Conservation (phyloP, 768 basidiomycete genomes). For the Rickenella mellea region DNA sequence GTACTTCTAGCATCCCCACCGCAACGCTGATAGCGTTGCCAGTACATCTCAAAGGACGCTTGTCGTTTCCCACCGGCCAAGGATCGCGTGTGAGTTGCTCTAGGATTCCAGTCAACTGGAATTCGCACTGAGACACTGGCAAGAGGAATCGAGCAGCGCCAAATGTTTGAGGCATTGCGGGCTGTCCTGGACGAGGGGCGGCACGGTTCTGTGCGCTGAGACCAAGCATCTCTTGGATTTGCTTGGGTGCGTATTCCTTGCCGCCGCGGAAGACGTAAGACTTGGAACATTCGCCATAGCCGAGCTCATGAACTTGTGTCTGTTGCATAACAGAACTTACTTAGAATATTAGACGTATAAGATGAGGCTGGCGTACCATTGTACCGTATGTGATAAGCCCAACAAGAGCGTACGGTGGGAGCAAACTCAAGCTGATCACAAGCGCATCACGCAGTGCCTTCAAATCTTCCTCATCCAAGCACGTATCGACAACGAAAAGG, state of each 20-base stretch:
- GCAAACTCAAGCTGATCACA: constrained; percentile 84
- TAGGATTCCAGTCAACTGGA: constrained; percentile 88
- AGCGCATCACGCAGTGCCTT: constrained; percentile 93
- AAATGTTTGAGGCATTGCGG: constrained; percentile 68
- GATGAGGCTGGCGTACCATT: constrained; percentile 52
- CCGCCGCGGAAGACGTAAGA: constrained; percentile 98
- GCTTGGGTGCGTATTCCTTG: constrained; percentile 93
- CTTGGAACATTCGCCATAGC: constrained; percentile 92
- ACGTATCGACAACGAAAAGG: constrained; percentile 95
- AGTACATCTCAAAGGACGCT: constrained; percentile 86
- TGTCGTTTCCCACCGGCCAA: constrained; percentile 96
- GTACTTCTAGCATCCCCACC: constrained; percentile 80
- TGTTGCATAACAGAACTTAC: constrained; percentile 21
- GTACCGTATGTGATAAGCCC: constrained; percentile 96
- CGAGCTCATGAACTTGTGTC: constrained; percentile 98
- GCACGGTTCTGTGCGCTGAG: constrained; percentile 71
- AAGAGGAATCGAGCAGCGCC: constrained; percentile 88
- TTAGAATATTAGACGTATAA: background rate
- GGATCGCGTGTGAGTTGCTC: constrained; percentile 85
- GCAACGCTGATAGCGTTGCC: constrained; percentile 93
- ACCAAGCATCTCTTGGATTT: constrained; percentile 97
- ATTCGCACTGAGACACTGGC: constrained; percentile 88
- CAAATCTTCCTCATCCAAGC: constrained; percentile 90
- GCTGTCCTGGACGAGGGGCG: constrained; percentile 79
- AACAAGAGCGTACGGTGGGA: constrained; percentile 91